These are phyloP conservation scores for Arthromyces matolae DNA, from an alignment of 768 basidiomycete species.

Conservation along the genomic window DNA sequence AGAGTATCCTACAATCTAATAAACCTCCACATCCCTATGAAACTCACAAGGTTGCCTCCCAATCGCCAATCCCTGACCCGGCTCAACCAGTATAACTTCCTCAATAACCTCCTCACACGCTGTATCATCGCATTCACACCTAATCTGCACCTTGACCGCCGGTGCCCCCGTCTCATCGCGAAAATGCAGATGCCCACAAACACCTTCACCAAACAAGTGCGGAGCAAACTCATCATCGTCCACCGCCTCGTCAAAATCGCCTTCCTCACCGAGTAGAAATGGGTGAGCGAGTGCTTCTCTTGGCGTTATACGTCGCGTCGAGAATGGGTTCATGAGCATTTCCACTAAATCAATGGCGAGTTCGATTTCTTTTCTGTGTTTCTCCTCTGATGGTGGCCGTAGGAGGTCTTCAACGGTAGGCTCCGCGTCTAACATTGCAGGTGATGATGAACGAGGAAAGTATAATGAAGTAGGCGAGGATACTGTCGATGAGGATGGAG, in stretches of 20 bases:
- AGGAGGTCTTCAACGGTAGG: not conserved
- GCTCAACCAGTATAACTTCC: constrained; percentile 29
- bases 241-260: constrained; percentile 28
- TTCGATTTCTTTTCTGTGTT: constrained; percentile 55
- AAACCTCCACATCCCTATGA: constrained; percentile 36
- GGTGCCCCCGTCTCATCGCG: constrained; percentile 54
- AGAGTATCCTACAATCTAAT: constrained; percentile 3
- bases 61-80: constrained; percentile 56
- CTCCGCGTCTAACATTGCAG: constrained; percentile 9
- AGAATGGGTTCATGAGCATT: constrained; percentile 70
- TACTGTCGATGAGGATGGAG: constrained; percentile 33
- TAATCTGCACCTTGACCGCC: constrained; percentile 42
- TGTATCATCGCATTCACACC: constrained; percentile 28
- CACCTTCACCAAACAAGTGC: constrained; percentile 56
- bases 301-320: constrained; percentile 74
- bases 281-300: constrained; percentile 71
- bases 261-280: constrained; percentile 52
- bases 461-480: constrained; percentile 21
- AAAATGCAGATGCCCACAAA: constrained; percentile 61
- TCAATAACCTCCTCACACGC: constrained; percentile 24
- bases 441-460: constrained; percentile 15
- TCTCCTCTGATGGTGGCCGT: constrained; percentile 23
- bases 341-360: constrained; percentile 74
- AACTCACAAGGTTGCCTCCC: constrained; percentile 61
- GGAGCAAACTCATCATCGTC: constrained; percentile 70